Percentiles rank a stretch among this genome's conserved stretches.
Evolutionary conservation across 2,329 filamentous ascomycete genomes (phyloP).

Genomic region (Pseudogymnoascus destructans): DNA sequence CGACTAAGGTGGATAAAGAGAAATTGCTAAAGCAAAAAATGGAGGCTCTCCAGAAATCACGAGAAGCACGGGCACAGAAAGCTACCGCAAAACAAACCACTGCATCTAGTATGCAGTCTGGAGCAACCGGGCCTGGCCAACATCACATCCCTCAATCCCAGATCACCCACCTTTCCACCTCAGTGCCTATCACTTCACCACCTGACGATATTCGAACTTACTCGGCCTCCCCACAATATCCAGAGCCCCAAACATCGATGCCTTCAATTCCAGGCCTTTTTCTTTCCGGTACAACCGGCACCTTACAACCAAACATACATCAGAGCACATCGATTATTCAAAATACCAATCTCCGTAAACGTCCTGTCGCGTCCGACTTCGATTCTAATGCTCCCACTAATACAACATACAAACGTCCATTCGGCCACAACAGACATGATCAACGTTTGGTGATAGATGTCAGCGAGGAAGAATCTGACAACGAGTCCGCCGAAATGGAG

Average conservation of each 20-base stretch:
- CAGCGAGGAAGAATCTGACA: constrained; percentile 53
- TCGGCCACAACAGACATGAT: constrained; percentile 44
- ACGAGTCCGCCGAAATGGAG: constrained; percentile 56
- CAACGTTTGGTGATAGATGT: constrained; percentile 69
- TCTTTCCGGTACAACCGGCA: constrained; percentile 17
- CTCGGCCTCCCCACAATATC: constrained; percentile 9
- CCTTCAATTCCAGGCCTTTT: constrained; percentile 29
- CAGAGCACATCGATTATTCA: constrained; percentile 5
- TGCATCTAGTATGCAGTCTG: neutral
- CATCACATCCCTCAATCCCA: neutral
- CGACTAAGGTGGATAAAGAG: constrained; percentile 53
- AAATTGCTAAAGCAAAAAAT: constrained; percentile 63
- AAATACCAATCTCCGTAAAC: constrained; percentile 31
- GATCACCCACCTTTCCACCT: neutral
- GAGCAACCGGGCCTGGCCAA: neutral
- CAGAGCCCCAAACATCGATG: constrained; percentile 9
- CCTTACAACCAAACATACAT: neutral
- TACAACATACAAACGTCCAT: constrained; percentile 38
- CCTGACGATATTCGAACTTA: constrained; percentile 4
- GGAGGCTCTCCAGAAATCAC: constrained; percentile 54
- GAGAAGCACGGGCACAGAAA: constrained; percentile 32
- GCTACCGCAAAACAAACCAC: constrained; percentile 24
- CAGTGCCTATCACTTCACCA: neutral
- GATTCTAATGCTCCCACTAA: constrained; percentile 38
- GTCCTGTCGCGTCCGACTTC: constrained; percentile 57